Conservation (phyloP, 371 early-diverging fungal genomes). For the Apophysomyces ossiformis region DNA sequence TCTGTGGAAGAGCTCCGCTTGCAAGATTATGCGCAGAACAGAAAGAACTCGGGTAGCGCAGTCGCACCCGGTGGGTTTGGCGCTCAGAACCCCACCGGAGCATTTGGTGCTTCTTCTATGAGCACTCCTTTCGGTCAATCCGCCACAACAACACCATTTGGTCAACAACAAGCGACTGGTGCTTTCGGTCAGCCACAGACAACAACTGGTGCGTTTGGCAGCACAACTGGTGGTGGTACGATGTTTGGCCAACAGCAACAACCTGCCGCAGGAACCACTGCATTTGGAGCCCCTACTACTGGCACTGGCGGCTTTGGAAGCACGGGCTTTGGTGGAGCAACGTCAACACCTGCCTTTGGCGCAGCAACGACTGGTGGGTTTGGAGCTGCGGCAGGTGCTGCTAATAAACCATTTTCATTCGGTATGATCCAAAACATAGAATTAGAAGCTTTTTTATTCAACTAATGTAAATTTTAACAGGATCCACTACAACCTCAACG, state of each 20-base stretch:
- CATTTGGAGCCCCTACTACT: conserved; percentile 31
- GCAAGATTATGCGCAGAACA: conserved; percentile 87
- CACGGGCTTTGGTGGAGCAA: conserved; percentile 21
- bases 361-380: conserved; percentile 24
- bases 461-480: neutral
- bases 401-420: conserved; percentile 1
- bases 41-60: conserved; percentile 61
- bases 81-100: conserved; percentile 24
- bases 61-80: conserved; percentile 46
- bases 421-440: neutral
- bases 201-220: conserved; percentile 37
- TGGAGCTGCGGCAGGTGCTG: conserved; percentile 7
- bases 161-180: conserved; percentile 41
- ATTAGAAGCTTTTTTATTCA: neutral
- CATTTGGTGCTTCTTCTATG: conserved; percentile 50
- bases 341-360: conserved; percentile 37
- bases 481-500: neutral
- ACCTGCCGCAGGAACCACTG: conserved; percentile 21
- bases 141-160: conserved; percentile 47
- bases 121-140: conserved; percentile 38
- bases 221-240: conserved; percentile 16
- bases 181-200: conserved; percentile 40
- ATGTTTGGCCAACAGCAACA: conserved; percentile 19
- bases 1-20: conserved; percentile 92
- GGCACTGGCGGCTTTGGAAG: conserved; percentile 30